These are phyloP conservation scores for Myxozyma mucilagina DNA, from an alignment of 805 yeast genomes.

Conservation along the genomic window DNA sequence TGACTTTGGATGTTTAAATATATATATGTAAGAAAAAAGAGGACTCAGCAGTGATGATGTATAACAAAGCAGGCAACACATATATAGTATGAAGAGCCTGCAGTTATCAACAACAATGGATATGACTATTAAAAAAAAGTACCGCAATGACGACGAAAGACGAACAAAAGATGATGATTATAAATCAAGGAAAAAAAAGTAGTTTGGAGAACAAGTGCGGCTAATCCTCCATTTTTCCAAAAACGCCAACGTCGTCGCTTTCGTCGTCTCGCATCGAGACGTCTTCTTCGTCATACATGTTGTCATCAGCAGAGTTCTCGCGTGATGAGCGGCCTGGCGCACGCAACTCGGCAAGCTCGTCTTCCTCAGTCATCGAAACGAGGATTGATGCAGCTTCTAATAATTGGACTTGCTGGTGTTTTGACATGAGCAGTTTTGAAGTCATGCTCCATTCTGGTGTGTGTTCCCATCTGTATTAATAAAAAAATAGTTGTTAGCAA, in stretches of 20 bases:
- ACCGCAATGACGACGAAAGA: background rate
- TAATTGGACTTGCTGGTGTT: slow-evolving; percentile 84
- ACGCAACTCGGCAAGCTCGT: slow-evolving; percentile 24
- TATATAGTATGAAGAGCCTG: background rate
- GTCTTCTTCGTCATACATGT: slow-evolving; percentile 38
- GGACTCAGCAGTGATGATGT: slow-evolving; percentile 1
- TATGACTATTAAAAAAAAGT: background rate
- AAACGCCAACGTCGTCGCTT: slow-evolving; percentile 35
- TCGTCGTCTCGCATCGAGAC: slow-evolving; percentile 35
- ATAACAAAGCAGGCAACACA: background rate
- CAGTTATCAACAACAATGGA: background rate
- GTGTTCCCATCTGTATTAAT: slow-evolving; percentile 70
- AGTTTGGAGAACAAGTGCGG: background rate
- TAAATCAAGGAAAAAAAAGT: background rate
- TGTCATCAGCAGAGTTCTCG: slow-evolving; percentile 14
- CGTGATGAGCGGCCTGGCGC: slow-evolving; percentile 8
- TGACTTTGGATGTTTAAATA: too few species aligned
- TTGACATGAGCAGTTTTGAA: slow-evolving; percentile 73
- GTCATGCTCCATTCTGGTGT: slow-evolving; percentile 94
- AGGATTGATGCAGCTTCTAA: slow-evolving; percentile 64
- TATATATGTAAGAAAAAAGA: background rate
- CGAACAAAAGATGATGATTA: background rate
- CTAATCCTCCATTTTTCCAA: slow-evolving; percentile 45
- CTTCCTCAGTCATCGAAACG: slow-evolving; percentile 65
- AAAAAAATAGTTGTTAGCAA: background rate